These are phyloP conservation scores for Mortierella sp. DNA, from an alignment of 371 early-diverging fungal species.

Conservation along the genomic window DNA sequence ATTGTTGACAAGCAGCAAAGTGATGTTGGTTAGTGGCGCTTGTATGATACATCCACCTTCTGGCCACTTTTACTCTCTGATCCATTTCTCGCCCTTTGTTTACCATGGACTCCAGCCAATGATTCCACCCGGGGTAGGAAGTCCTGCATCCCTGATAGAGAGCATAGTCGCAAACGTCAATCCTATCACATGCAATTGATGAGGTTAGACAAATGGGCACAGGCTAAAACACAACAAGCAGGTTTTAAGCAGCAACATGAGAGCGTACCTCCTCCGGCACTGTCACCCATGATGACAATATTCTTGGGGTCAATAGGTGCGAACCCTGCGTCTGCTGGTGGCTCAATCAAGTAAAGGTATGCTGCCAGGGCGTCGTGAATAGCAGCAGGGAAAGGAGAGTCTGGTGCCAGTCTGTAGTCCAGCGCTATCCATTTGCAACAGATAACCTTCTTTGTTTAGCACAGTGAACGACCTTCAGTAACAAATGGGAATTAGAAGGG, in stretches of 20 bases:
- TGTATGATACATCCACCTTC: no score
- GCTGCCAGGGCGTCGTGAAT: conserved; percentile 84
- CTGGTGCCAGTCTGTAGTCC: conserved; percentile 87
- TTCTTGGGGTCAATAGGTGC: conserved; percentile 71
- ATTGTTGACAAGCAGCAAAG: not conserved
- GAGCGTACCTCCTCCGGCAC: conserved; percentile 78
- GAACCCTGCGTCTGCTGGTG: conserved; percentile 61
- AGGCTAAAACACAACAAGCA: not conserved
- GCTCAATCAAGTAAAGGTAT: conserved; percentile 75
- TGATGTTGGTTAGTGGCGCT: not conserved
- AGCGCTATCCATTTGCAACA: conserved; percentile 50
- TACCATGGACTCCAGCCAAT: conserved; percentile 60
- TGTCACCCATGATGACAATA: conserved; percentile 86
- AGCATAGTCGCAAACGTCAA: conserved; percentile 64
- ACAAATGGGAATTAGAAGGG: not conserved
- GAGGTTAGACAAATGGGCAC: not conserved
- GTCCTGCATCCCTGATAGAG: conserved; percentile 66
- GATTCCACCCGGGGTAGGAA: conserved; percentile 68
- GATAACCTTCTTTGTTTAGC: not conserved
- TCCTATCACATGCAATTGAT: conserved; percentile 46
- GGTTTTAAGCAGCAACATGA: not conserved
- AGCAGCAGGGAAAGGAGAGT: conserved; percentile 84
- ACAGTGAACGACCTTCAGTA: not conserved
- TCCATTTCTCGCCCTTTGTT: not conserved
- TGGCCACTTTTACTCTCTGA: not conserved